Percentiles rank a stretch among this genome's conserved stretches.
phyloP scores from a whole-genome alignment of 148 eudicot genomes.

The Silene uniflora region DNA sequence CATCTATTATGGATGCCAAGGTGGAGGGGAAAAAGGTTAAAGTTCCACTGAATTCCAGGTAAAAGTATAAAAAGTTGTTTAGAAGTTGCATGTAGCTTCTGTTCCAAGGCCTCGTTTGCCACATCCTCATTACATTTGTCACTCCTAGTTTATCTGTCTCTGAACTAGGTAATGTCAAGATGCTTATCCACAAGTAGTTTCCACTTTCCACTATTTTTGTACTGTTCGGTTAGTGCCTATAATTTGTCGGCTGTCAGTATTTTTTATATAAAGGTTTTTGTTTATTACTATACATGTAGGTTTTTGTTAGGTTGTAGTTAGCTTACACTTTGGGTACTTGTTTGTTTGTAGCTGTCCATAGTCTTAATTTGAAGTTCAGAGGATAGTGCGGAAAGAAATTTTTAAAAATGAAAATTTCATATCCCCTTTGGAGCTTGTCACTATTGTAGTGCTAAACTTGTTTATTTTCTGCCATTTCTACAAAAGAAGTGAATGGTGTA shows the following conservation, averaged over 20 bases:
- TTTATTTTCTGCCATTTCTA: neutral
- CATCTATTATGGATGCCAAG: slow-evolving; percentile 85
- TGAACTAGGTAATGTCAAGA: neutral
- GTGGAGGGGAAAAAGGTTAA: slow-evolving; percentile 87
- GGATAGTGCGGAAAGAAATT: neutral
- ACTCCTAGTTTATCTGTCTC: neutral
- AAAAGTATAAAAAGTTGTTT: slow-evolving; percentile 15
- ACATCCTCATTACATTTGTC: neutral
- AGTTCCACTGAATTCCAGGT: slow-evolving; percentile 98
- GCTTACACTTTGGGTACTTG: neutral
- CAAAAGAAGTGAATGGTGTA: neutral
- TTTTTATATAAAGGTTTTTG: no score
- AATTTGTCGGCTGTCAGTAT: neutral
- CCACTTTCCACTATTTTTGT: neutral
- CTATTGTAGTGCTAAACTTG: neutral
- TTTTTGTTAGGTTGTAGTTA: neutral
- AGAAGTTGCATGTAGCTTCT: neutral
- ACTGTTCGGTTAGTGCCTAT: neutral
- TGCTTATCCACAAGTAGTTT: neutral
- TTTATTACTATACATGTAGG: neutral
- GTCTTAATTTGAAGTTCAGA: neutral
- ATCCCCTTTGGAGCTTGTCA: no score
- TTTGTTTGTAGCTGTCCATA: no score
- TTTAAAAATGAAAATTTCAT: neutral
- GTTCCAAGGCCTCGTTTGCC: neutral